These are phyloP conservation scores for Monosporascus ibericus DNA, from an alignment of 2,329 filamentous ascomycete genomes.

Conservation along the genomic window DNA sequence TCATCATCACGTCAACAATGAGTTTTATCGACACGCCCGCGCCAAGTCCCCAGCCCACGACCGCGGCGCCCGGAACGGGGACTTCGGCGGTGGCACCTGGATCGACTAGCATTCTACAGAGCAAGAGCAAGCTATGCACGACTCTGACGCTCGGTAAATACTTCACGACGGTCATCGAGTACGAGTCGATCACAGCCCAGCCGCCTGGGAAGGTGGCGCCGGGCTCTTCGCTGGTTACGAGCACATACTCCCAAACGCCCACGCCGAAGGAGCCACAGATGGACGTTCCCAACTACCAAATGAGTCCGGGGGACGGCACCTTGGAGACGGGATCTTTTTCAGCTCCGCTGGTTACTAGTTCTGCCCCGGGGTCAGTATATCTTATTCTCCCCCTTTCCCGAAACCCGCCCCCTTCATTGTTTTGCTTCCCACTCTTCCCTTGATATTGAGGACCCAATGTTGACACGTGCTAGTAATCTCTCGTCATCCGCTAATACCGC, in stretches of 20 bases:
- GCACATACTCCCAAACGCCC: slow-evolving; percentile 11
- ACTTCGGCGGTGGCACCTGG: slow-evolving; percentile 8
- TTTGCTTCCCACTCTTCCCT: not conserved
- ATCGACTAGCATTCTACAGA: slow-evolving; percentile 3
- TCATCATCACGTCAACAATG: slow-evolving; percentile 19
- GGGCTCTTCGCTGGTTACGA: slow-evolving; percentile 7
- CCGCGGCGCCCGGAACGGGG: slow-evolving; percentile 5
- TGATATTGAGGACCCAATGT: not conserved
- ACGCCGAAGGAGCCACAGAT: not conserved
- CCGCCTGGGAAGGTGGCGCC: slow-evolving; percentile 11
- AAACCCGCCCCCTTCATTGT: not conserved
- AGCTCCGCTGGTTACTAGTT: slow-evolving; percentile 2
- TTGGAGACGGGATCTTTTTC: slow-evolving; percentile 7
- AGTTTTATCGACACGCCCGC: slow-evolving; percentile 19
- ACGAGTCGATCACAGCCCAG: slow-evolving; percentile 14
- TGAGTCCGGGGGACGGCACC: slow-evolving; percentile 17
- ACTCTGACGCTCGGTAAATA: slow-evolving; percentile 20
- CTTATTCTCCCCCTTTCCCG: not conserved
- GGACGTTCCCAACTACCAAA: slow-evolving; percentile 21
- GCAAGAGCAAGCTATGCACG: slow-evolving; percentile 12
- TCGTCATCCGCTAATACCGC: not conserved
- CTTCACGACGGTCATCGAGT: slow-evolving; percentile 21
- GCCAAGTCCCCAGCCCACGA: slow-evolving; percentile 9
- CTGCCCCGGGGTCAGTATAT: slow-evolving; percentile 16
- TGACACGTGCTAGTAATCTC: not conserved